These are phyloP conservation scores for Esteya vermicola DNA, from an alignment of 2,329 filamentous ascomycete species.

Conservation along the genomic window DNA sequence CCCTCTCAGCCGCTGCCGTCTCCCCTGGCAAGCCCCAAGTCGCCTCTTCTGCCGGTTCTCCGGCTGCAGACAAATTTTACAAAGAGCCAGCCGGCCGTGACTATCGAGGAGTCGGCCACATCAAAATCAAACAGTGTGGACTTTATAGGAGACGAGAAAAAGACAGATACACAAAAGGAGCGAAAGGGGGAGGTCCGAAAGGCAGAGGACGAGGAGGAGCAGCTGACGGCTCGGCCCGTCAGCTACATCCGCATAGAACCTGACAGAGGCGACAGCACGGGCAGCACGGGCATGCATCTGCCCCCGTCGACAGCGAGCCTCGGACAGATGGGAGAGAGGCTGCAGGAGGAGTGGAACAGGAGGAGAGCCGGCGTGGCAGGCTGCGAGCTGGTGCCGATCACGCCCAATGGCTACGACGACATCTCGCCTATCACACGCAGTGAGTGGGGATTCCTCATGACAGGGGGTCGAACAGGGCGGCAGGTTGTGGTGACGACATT, in stretches of 20 bases:
- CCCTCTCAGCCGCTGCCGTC: background rate
- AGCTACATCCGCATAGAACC: constrained; percentile 14
- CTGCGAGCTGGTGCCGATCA: background rate
- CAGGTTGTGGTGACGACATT: constrained; percentile 38
- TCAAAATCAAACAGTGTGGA: too few relatives aligned
- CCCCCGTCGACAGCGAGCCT: constrained; percentile 15
- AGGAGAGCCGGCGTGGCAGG: background rate
- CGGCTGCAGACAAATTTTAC: constrained; percentile 30
- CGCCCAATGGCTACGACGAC: constrained; percentile 44
- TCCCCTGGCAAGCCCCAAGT: background rate
- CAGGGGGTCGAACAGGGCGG: constrained; percentile 28
- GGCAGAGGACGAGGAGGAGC: constrained; percentile 16
- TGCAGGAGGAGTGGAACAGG: constrained; percentile 12
- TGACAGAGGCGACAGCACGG: background rate
- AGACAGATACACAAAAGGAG: background rate
- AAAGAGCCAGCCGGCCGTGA: background rate
- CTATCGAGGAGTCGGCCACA: too few relatives aligned
- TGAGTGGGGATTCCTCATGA: constrained; percentile 51
- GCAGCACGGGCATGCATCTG: too few relatives aligned
- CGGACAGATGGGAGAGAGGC: constrained; percentile 22
- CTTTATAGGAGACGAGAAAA: too few relatives aligned
- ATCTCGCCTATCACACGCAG: constrained; percentile 47
- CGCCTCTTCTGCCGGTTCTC: constrained; percentile 14
- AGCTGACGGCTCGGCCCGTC: constrained; percentile 23
- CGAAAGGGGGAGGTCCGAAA: background rate